Evolutionary conservation across 2,329 filamentous ascomycete species (phyloP).

Genomic region (Trichoderma pleuroti): DNA sequence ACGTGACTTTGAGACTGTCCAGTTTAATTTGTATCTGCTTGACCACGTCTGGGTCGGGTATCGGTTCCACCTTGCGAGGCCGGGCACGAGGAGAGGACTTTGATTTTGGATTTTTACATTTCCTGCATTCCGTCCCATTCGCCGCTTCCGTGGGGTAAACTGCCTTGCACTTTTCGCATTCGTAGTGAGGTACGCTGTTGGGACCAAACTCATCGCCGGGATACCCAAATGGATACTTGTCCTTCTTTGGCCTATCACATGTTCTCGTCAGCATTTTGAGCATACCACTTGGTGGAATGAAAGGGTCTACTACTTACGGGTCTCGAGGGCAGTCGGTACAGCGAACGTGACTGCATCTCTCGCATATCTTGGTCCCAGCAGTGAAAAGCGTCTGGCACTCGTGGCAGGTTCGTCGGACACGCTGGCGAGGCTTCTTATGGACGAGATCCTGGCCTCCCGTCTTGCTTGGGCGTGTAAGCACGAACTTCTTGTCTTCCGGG

Average conservation of each 20-base stretch:
- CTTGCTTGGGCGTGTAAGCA: conserved; percentile 61
- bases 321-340: conserved; percentile 79
- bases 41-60: conserved; percentile 59
- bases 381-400: conserved; percentile 64
- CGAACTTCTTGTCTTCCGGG: conserved; percentile 44
- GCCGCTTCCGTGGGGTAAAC: conserved; percentile 51
- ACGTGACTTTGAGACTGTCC: conserved; percentile 40
- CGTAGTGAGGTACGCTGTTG: conserved; percentile 50
- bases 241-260: conserved; percentile 56
- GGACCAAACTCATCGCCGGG: conserved; percentile 60
- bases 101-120: conserved; percentile 60
- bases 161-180: conserved; percentile 61
- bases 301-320: conserved; percentile 57
- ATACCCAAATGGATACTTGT: conserved; percentile 67
- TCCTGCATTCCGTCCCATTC: conserved; percentile 53
- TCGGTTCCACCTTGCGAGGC: conserved; percentile 58
- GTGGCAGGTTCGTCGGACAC: conserved; percentile 73
- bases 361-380: conserved; percentile 59
- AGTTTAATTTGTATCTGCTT: conserved; percentile 56
- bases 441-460: conserved; percentile 68
- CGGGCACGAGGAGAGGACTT: conserved; percentile 55
- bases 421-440: conserved; percentile 67
- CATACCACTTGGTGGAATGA: not conserved
- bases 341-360: conserved; percentile 65
- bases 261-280: not conserved